Percentiles rank a stretch among this genome's conserved stretches.
Evolutionary conservation across 805 yeast genomes (phyloP).

Genomic region (Sugiyamaella valdiviana): DNA sequence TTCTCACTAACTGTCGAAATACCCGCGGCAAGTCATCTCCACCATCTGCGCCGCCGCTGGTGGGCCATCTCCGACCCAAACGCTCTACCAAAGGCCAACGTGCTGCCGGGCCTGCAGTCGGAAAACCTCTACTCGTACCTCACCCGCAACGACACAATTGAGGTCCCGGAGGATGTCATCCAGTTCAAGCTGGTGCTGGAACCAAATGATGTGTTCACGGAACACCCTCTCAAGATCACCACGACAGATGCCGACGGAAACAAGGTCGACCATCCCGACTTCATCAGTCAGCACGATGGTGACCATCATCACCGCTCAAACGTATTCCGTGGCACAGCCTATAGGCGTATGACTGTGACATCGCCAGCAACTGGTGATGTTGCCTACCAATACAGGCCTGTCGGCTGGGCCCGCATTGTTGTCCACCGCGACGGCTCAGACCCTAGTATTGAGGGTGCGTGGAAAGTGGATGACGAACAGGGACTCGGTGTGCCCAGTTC

Average conservation of each 20-base stretch:
- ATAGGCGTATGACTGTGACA: conserved; percentile 18
- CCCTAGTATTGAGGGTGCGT: conserved; percentile 25
- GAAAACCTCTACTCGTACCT: conserved; percentile 20
- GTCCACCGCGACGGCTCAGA: conserved; percentile 17
- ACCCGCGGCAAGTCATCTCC: conserved; percentile 20
- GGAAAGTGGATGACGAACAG: conserved; percentile 30
- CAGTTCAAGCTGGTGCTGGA: conserved; percentile 22
- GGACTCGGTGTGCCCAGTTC: conserved; percentile 28
- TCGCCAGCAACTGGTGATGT: conserved; percentile 14
- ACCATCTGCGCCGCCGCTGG: conserved; percentile 25
- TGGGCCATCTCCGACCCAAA: conserved; percentile 27
- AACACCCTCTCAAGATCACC: conserved; percentile 7
- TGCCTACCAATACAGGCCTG: conserved; percentile 18
- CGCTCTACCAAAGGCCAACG: conserved; percentile 1
- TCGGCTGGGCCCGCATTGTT: conserved; percentile 32
- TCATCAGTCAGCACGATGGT: conserved; percentile 2
- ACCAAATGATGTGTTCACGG: conserved; percentile 14
- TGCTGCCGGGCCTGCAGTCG: conserved; percentile 14
- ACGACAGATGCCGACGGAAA: conserved; percentile 16
- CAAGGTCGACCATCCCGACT: conserved; percentile 17
- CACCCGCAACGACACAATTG: conserved; percentile 22
- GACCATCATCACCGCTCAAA: conserved; percentile 1
- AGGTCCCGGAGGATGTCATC: conserved; percentile 18
- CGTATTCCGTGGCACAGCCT: conserved; percentile 26
- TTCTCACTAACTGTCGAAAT: conserved; percentile 18